Conservation (phyloP, 176 grass and related monocot genomes). For the Zoysia pacifica region DNA sequence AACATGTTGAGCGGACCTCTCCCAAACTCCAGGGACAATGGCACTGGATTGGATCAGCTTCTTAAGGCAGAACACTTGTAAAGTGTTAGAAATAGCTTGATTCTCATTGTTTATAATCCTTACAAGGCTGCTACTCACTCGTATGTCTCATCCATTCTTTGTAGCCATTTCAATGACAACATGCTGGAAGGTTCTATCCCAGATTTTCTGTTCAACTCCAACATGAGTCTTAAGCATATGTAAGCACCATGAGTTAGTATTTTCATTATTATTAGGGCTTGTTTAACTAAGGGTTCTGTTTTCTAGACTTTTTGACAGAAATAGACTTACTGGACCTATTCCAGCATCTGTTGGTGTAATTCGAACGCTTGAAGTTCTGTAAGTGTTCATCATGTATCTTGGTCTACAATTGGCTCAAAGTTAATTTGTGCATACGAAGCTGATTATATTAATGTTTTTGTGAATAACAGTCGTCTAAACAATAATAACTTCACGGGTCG, state of each 20-base stretch:
- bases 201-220: constrained; percentile 61
- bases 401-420: neutral
- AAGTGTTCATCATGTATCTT: constrained; percentile 50
- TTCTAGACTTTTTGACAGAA: constrained; percentile 71
- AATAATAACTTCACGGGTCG: constrained; percentile 42
- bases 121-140: constrained; percentile 13
- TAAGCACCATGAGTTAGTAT: constrained; percentile 46
- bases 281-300: constrained; percentile 20
- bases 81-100: constrained; percentile 25
- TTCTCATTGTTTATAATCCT: constrained; percentile 5
- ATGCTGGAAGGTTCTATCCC: constrained; percentile 59
- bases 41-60: constrained; percentile 68
- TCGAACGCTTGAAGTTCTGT: constrained; percentile 67
- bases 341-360: constrained; percentile 58
- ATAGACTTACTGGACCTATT: constrained; percentile 59
- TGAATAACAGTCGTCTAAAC: constrained; percentile 61
- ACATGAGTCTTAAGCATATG: constrained; percentile 62
- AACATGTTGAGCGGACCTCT: constrained; percentile 59
- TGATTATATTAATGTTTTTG: constrained; percentile 33
- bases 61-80: constrained; percentile 60
- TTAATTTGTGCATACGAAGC: neutral
- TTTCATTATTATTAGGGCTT: constrained; percentile 7
- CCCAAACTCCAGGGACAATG: constrained; percentile 54
- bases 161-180: constrained; percentile 81
- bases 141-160: constrained; percentile 24